Evolutionary conservation across 345 rosid genomes (phyloP).

Genomic region (Syzygium oleosum): DNA sequence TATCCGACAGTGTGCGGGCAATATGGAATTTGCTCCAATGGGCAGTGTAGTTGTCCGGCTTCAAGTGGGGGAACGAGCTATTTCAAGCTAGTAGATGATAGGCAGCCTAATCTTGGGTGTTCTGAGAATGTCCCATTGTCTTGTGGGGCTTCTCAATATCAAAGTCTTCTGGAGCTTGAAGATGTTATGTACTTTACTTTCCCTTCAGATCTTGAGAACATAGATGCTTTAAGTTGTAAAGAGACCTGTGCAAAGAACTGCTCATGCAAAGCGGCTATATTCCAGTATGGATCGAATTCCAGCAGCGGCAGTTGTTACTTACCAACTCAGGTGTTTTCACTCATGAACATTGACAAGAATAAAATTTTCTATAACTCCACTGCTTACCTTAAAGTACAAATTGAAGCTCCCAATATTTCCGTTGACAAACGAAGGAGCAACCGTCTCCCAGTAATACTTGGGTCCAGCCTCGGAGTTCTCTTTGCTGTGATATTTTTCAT

Average conservation of each 20-base stretch:
- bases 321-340: background rate
- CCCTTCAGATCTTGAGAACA: background rate
- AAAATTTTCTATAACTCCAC: background rate
- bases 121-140: conserved; percentile 5
- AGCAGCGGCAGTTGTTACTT: background rate
- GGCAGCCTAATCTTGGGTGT: conserved; percentile 17
- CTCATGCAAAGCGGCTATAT: conserved; percentile 16
- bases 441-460: background rate
- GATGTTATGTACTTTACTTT: conserved; percentile 1
- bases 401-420: background rate
- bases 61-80: background rate
- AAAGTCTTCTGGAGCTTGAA: conserved; percentile 10
- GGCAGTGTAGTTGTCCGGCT: conserved; percentile 16
- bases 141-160: conserved; percentile 7
- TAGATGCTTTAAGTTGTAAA: conserved; percentile 2
- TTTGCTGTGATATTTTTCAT: background rate
- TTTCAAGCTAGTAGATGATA: conserved; percentile 2
- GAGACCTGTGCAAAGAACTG: conserved; percentile 8
- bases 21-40: conserved; percentile 17
- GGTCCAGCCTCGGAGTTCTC: background rate
- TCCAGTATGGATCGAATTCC: background rate
- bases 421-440: conserved; percentile 6
- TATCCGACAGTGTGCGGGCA: conserved; percentile 23
- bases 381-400: background rate
- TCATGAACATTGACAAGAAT: background rate